These are phyloP conservation scores for Colletotrichum siamense DNA, from an alignment of 2,329 filamentous ascomycete genomes.

Conservation along the genomic window DNA sequence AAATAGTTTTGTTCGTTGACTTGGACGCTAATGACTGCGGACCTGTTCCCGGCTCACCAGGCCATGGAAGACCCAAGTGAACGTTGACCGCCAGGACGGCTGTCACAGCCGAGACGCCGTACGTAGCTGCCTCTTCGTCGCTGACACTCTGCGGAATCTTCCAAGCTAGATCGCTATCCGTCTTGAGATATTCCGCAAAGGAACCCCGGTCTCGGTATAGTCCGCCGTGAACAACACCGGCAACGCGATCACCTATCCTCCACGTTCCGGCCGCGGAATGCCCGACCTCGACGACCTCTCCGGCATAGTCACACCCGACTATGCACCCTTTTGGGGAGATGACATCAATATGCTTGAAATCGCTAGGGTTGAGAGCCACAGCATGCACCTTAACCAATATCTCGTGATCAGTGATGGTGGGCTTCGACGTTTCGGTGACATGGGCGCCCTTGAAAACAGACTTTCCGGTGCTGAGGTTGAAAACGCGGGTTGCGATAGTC, in stretches of 20 bases:
- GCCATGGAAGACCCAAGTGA: slow-evolving; percentile 27
- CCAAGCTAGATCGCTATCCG: slow-evolving; percentile 27
- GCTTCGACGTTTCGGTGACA: background rate
- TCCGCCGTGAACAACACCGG: slow-evolving; percentile 28
- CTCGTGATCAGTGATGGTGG: slow-evolving; percentile 15
- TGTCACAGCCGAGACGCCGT: slow-evolving; percentile 30
- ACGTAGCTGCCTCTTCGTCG: slow-evolving; percentile 32
- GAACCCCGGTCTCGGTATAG: slow-evolving; percentile 28
- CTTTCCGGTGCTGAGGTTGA: slow-evolving; percentile 22
- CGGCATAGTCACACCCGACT: slow-evolving; percentile 35
- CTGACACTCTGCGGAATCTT: slow-evolving; percentile 26
- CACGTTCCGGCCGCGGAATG: background rate
- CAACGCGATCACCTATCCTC: slow-evolving; percentile 31
- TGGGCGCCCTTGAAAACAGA: slow-evolving; percentile 20
- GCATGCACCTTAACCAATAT: slow-evolving; percentile 33
- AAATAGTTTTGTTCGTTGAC: slow-evolving; percentile 8
- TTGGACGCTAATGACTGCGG: background rate
- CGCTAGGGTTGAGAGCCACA: slow-evolving; percentile 37
- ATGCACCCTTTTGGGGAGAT: slow-evolving; percentile 32
- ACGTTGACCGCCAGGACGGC: slow-evolving; percentile 29
- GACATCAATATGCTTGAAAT: slow-evolving; percentile 34
- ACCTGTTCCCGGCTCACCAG: background rate
- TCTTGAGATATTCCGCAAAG: slow-evolving; percentile 31
- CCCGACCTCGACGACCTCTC: slow-evolving; percentile 36
- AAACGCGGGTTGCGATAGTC: background rate